Base-by-base conservation (phyloP, 148 eudicot species). In the Tetragonia tetragonoides region DNA sequence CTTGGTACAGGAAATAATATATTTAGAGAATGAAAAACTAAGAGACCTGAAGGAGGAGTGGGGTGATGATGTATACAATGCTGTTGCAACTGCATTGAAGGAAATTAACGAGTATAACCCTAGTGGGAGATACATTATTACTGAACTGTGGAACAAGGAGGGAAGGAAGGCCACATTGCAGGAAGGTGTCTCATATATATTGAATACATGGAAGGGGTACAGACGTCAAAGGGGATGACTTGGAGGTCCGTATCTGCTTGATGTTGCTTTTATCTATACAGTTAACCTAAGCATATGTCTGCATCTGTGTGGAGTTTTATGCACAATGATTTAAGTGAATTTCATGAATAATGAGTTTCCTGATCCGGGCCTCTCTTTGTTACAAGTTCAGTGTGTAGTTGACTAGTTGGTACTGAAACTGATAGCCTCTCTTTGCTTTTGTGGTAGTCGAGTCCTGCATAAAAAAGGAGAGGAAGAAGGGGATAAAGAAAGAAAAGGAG, bases 31-130 rank as follows among this genome's bases (percentile, higher is more conserved):
- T 81, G 87, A 84, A 79, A 84, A 81, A 64, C 84, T 89, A 68
- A 77, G 70, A 21, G 80, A 73, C 51, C 79, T 89, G 79, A 82
- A 78, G 80, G 77, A 75, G 23, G 89, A 87, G 21, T 79, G 84
- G 87, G 92, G 92, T 28, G 66, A 75, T 72, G 84, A 77, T 5
- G 92, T 77, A 5, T 86, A 78, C 76, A 71, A 79, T 64, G 90
- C 90, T 12, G 87, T 89, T 20, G 74, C 73, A 51, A 75, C 71
- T 59, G 85, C 90, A 39, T 78, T 89, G 73, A 86, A 74, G 78
- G 90, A 89, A 66, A 89, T 89, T 49, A 89, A 89, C 11, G 87
- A 85, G 78, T 87, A 85, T 83, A 89, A 89, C 62, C 90, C 92
- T 4, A 89, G 92, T 65, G 92, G 90, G 68, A 81, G 90, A 74